Evolutionary conservation across 257 asterid species (phyloP).

Genomic region (Solanum raphanifolium): DNA sequence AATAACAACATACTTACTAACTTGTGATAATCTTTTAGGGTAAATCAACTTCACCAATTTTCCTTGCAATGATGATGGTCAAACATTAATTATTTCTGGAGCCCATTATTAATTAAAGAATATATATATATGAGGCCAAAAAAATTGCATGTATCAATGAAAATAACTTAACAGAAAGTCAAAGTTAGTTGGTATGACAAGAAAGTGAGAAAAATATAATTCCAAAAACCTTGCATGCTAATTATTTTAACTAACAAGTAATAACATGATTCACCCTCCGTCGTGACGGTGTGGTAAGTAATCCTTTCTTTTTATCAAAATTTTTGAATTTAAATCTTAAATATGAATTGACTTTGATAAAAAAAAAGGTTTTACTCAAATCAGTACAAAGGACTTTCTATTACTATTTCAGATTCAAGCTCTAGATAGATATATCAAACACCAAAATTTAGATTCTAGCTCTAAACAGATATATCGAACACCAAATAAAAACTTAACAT

Average conservation of each 20-base stretch:
- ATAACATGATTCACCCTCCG: accelerated
- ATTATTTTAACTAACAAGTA: neutral
- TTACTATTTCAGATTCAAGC: neutral
- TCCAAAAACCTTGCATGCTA: neutral
- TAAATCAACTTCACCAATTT: neutral
- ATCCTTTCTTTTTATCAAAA: accelerated
- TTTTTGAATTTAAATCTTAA: accelerated
- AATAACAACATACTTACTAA: neutral
- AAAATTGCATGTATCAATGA: neutral
- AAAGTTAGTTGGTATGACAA: neutral
- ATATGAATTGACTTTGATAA: neutral
- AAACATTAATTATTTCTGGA: neutral
- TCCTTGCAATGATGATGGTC: neutral
- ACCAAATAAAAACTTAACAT: neutral
- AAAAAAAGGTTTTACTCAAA: neutral
- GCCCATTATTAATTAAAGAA: neutral
- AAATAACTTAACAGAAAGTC: neutral
- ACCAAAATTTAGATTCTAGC: neutral
- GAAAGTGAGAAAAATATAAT: neutral
- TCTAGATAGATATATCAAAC: too few species aligned
- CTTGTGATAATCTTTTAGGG: neutral
- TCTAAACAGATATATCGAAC: neutral
- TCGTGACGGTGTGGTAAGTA: neutral
- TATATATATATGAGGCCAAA: neutral
- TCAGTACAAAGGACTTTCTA: neutral